Evolutionary conservation across 2,329 filamentous ascomycete genomes (phyloP), one percentile per base, ranked within the genome.

Genomic region (Aspergillus brasiliensis): DNA sequence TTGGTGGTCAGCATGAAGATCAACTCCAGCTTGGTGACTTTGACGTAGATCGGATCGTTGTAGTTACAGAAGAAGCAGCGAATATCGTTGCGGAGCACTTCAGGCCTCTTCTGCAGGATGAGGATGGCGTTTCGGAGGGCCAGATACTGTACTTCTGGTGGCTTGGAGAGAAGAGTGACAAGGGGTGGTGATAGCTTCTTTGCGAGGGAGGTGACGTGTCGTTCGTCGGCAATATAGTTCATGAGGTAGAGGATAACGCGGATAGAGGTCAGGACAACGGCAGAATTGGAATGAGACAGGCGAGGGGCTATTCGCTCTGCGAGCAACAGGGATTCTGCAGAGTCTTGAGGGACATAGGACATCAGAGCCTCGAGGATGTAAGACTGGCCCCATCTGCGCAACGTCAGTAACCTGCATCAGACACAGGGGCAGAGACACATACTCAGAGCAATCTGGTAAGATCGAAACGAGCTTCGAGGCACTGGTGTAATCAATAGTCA

Each of bases 21-120:
- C 68, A 99, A 85, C 78, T 99, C 95, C 52, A 99, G 84, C 78
- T 99, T 99, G 15, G 95, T 99, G 54, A 99, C 95, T 78, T 99
- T 99, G 79, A 99, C 95, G 75, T 98, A 99, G 65, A 99, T 99
- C 0, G 95, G 95, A 73, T 99, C 95, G 75, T 99, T 99, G 79
- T 99, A 99, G 83, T 99, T 99, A 87, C 95, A 99, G 79, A 99
- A 99, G 80, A 99, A 99, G 31, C 99, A 95, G 49, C 95, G 88
- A 63, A 99, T 98, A 76, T 99, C 95, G 77, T 97, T 98, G 64
- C 92, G 87, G 56, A 99, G 79, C 8, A 99, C 94, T 71, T 98
- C 95, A 0, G 95, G 95, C 58, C 94, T 85, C 69, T 94, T 85
- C 75, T 99, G 95, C 55, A 99, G 81, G 67, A 99, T 99, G 13